Evolutionary conservation across 495 filamentous ascomycete genomes (phyloP), one percentile per base, ranked within the genome.

Genomic region (Penicillium samsonianum): DNA sequence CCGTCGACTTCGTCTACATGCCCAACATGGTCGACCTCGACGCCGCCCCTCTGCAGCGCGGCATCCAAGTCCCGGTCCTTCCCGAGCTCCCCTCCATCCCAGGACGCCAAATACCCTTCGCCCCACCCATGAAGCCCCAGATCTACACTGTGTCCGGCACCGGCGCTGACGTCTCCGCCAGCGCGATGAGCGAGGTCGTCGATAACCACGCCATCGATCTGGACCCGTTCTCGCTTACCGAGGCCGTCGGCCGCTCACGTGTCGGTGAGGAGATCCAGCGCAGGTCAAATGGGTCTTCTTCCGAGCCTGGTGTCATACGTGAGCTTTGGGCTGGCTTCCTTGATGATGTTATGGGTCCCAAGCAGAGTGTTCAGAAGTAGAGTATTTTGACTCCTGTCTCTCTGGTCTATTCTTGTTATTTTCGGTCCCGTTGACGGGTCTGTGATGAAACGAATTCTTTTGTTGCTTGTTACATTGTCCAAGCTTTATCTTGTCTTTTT

Each of bases 1-100:
- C 84, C 28, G 84, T 87, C 51, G 85, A 87, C 75, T 84, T 87
- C 59, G 79, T 78, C 63, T 86, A 80, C 76, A 73, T 88, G 69
- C 85, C 85, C 30, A 72, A 78, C 50, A 63, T 77, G 65, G 70
- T 73, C 46, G 76, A 79, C 49, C 57, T 80, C 19, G 76, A 80
- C 37, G 60, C 67, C 9, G 49, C 65, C 16, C 53, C 69, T 10
- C 22, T 63, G 37, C 65, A 67, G 8, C 46, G 71, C 17, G 58
- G 69, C 35, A 67, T 70, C 10, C 79, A 74, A 49, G 75, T 85
- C 49, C 84, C 84, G 62, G 73, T 86, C 61, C 73, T 86, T 61
- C 75, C 82, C 53, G 73, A 78, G 48, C 72, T 76, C 42, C 69
- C 66, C 63, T 70, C 68, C 60, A 59, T 64, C 62, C 58, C 53